phyloP scores from a whole-genome alignment of 202 grass and related monocot genomes.

The Elaeis oleifera region DNA sequence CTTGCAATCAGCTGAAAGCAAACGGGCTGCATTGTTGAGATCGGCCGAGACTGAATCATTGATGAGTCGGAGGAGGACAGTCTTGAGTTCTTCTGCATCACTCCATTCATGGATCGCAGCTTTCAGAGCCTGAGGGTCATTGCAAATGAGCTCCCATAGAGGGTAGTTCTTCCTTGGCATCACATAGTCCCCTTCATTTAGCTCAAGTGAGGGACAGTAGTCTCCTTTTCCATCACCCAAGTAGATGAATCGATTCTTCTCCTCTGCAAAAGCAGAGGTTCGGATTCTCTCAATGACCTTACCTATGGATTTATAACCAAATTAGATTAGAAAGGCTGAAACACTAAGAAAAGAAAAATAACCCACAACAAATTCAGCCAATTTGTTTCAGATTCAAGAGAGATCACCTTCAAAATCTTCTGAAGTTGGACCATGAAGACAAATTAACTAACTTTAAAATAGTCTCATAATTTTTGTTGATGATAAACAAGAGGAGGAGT shows the following conservation, averaged over 20 bases:
- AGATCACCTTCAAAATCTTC: no score
- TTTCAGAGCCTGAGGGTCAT: constrained; percentile 23
- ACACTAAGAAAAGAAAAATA: background rate
- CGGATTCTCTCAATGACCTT: constrained; percentile 49
- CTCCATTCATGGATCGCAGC: constrained; percentile 38
- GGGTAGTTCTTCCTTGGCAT: constrained; percentile 67
- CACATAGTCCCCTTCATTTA: constrained; percentile 42
- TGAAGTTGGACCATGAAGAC: no score
- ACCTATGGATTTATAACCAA: constrained; percentile 19
- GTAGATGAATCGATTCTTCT: constrained; percentile 52
- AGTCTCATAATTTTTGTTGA: no score
- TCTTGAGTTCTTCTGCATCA: constrained; percentile 36
- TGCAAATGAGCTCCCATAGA: constrained; percentile 54
- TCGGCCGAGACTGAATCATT: constrained; percentile 9
- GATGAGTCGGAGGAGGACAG: constrained; percentile 44
- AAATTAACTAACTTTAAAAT: no score
- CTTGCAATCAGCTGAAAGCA: constrained; percentile 6
- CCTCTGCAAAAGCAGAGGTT: constrained; percentile 1
- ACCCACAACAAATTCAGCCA: no score
- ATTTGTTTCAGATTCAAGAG: no score
- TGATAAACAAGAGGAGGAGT: no score
- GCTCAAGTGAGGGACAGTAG: constrained; percentile 59
- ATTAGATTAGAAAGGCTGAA: background rate
- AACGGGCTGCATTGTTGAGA: background rate
- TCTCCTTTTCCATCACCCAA: constrained; percentile 69